Percentiles rank a stretch among this genome's conserved stretches.
Conservation (phyloP, 2,329 filamentous ascomycete genomes). For the Aspergillus sclerotialis region DNA sequence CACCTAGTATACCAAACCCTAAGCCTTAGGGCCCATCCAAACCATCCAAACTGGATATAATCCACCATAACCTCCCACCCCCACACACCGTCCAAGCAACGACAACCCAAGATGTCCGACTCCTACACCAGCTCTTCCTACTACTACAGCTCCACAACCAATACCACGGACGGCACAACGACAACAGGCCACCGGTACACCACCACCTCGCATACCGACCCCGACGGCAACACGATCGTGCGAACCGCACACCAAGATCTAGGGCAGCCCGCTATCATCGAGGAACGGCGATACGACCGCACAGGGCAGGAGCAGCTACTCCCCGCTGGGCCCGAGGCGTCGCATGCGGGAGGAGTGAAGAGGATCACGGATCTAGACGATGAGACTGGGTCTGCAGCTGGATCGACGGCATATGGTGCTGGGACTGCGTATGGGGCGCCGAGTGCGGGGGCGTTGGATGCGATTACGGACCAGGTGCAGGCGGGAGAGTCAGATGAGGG, state of each 20-base stretch:
- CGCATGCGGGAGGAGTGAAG: conserved; percentile 14
- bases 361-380: conserved; percentile 24
- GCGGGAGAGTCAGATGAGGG: conserved; percentile 1
- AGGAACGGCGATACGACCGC: conserved; percentile 27
- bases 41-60: too few relatives aligned
- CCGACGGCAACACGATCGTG: conserved; percentile 25
- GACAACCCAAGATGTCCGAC: conserved; percentile 14
- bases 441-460: conserved; percentile 1
- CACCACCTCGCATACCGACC: conserved; percentile 24
- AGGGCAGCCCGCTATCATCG: conserved; percentile 24
- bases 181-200: conserved; percentile 27
- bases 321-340: conserved; percentile 6
- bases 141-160: conserved; percentile 25
- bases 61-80: too few relatives aligned
- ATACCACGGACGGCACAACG: conserved; percentile 15
- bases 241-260: conserved; percentile 29
- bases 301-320: conserved; percentile 22
- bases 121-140: conserved; percentile 26
- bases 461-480: background rate
- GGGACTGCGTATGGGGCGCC: conserved; percentile 4
- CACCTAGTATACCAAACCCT: too few relatives aligned
- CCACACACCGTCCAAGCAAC: too few relatives aligned
- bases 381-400: conserved; percentile 8
- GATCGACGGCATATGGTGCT: conserved; percentile 6
- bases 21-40: too few relatives aligned